A percentile compares a stretch with the other conserved stretches of the same genome.
These are phyloP conservation scores for Zygotorulaspora florentina DNA, from an alignment of 805 yeast genomes.

Conservation along the genomic window DNA sequence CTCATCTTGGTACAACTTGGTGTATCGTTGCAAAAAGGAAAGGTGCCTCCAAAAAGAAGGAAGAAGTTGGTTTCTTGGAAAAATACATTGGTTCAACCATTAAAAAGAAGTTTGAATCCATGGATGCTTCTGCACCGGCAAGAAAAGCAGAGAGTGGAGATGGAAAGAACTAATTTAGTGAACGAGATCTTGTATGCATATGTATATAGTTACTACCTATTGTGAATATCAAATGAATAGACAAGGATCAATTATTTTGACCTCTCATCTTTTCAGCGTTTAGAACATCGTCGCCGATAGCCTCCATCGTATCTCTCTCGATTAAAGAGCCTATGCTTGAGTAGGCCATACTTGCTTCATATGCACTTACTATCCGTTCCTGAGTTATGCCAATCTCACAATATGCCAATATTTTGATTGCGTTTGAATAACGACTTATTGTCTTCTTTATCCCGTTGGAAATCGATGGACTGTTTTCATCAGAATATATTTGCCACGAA, in stretches of 20 bases:
- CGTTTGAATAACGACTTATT: conserved; percentile 81
- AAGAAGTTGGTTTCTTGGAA: conserved; percentile 48
- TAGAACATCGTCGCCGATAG: conserved; percentile 68
- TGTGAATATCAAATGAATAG: conserved; percentile 3
- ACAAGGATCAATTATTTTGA: conserved; percentile 4
- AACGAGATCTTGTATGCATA: neutral
- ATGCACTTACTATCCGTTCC: conserved; percentile 69
- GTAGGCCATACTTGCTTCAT: conserved; percentile 84
- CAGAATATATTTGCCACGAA: conserved; percentile 92
- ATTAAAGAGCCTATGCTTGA: conserved; percentile 66
- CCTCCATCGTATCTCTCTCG: conserved; percentile 66
- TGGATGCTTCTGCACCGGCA: conserved; percentile 7
- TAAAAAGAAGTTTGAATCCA: conserved; percentile 24
- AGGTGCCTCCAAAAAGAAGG: conserved; percentile 50
- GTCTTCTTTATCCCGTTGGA: conserved; percentile 58
- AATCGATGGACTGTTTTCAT: conserved; percentile 70
- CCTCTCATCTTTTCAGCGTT: conserved; percentile 77
- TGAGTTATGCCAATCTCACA: conserved; percentile 87
- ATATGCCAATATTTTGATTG: conserved; percentile 73
- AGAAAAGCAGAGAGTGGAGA: conserved; percentile 1
- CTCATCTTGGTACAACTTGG: conserved; percentile 93
- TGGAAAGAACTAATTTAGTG: conserved; percentile 6
- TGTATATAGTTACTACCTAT: neutral
- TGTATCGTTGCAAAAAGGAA: conserved; percentile 69
- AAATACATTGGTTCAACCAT: conserved; percentile 44